Conservation (phyloP, 495 filamentous ascomycete species). For the Podospora anserina region DNA sequence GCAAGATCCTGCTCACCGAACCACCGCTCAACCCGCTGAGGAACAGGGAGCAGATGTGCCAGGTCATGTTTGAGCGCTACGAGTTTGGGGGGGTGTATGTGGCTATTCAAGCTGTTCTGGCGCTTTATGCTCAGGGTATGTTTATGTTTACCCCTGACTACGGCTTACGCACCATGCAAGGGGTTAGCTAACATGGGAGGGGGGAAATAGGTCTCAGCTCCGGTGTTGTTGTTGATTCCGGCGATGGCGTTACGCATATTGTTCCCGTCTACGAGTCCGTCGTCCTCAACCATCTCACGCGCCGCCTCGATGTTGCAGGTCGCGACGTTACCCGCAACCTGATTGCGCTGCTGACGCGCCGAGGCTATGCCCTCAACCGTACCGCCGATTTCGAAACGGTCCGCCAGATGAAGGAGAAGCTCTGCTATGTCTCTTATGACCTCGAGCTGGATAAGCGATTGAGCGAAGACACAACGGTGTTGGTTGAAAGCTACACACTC, state of each 20-base stretch:
- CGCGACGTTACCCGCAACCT: slow-evolving; percentile 97
- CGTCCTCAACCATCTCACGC: slow-evolving; percentile 94
- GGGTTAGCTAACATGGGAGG: neutral
- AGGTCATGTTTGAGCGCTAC: slow-evolving; percentile 98
- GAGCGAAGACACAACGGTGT: slow-evolving; percentile 93
- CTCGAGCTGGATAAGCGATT: slow-evolving; percentile 92
- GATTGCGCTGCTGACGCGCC: slow-evolving; percentile 88
- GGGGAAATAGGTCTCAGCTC: slow-evolving; percentile 71
- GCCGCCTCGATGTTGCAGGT: slow-evolving; percentile 89
- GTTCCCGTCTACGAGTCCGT: slow-evolving; percentile 97
- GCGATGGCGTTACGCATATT: slow-evolving; percentile 97
- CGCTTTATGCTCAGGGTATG: slow-evolving; percentile 92
- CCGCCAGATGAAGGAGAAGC: slow-evolving; percentile 98
- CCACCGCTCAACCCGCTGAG: slow-evolving; percentile 95
- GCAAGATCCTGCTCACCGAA: slow-evolving; percentile 98
- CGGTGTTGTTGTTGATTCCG: slow-evolving; percentile 95
- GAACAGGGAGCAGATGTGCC: slow-evolving; percentile 95
- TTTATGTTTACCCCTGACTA: neutral
- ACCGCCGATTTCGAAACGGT: slow-evolving; percentile 99
- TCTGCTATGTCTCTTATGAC: slow-evolving; percentile 99
- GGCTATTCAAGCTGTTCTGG: slow-evolving; percentile 95
- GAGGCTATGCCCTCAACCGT: slow-evolving; percentile 95
- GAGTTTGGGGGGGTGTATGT: slow-evolving; percentile 96
- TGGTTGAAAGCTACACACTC: slow-evolving; percentile 95
- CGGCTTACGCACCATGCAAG: neutral